A percentile compares a stretch with the other conserved stretches of the same genome.
Evolutionary conservation across 2,329 filamentous ascomycete species (phyloP).

Genomic region (Biscogniauxia sp.): DNA sequence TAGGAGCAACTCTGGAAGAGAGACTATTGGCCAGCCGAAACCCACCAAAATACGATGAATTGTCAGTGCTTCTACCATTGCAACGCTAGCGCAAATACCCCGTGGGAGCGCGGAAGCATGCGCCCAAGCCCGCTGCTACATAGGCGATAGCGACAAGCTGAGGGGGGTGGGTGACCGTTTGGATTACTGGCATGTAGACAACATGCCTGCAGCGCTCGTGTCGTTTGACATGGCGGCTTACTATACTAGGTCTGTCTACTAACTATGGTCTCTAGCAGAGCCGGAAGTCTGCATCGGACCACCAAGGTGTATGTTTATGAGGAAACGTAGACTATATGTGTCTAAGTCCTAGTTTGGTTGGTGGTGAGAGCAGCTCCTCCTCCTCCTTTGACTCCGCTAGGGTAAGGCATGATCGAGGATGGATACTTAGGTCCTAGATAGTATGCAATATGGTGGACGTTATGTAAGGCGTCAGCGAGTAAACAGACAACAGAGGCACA

Average conservation of each 20-base stretch:
- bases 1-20: background rate
- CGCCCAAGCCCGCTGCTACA: background rate
- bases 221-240: background rate
- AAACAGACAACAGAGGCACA: background rate
- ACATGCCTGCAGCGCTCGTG: background rate
- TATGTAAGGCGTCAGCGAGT: background rate
- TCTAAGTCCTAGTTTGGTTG: background rate
- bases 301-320: background rate
- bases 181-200: background rate
- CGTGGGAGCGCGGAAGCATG: background rate
- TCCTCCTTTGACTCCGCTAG: background rate
- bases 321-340: background rate
- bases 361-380: background rate
- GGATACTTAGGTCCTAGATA: too few species aligned
- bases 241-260: background rate
- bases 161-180: background rate
- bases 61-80: background rate
- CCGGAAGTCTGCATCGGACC: background rate
- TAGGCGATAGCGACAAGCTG: background rate
- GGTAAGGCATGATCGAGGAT: background rate
- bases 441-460: background rate
- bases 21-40: background rate
- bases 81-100: background rate
- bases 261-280: background rate
- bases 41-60: background rate